Evolutionary conservation across 23 red algal genomes (phyloP).

Genomic region (Gracilaria domingensis): DNA sequence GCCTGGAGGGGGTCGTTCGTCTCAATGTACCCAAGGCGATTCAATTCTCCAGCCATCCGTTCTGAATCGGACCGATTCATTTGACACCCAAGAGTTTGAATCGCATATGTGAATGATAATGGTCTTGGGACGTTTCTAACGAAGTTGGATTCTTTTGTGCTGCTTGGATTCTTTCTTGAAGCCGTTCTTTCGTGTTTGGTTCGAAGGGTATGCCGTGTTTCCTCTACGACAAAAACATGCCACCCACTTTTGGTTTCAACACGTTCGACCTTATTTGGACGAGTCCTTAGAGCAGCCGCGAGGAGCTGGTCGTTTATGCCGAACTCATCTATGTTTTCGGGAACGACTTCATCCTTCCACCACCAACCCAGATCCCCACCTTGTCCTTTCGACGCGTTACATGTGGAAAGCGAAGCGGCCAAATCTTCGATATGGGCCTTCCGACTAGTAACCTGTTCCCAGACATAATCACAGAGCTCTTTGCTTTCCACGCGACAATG

Average conservation of each 20-base stretch:
- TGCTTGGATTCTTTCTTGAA: slow-evolving; percentile 45
- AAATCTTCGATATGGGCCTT: slow-evolving; percentile 54
- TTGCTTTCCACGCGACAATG: slow-evolving; percentile 83
- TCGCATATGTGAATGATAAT: slow-evolving; percentile 57
- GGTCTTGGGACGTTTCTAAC: not conserved
- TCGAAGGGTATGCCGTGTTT: slow-evolving; percentile 61
- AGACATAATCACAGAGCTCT: slow-evolving; percentile 74
- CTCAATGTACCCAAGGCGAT: slow-evolving; percentile 64
- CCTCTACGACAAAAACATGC: slow-evolving; percentile 94
- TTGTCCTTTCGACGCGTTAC: slow-evolving; percentile 45
- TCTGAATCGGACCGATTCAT: slow-evolving; percentile 97
- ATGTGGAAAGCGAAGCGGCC: slow-evolving; percentile 78
- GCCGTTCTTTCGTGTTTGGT: slow-evolving; percentile 41
- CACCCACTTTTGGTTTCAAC: slow-evolving; percentile 67
- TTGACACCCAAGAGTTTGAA: slow-evolving; percentile 94
- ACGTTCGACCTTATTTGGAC: slow-evolving; percentile 48
- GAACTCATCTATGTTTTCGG: slow-evolving; percentile 32
- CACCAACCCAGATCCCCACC: slow-evolving; percentile 90
- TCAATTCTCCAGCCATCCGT: slow-evolving; percentile 89
- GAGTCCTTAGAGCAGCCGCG: slow-evolving; percentile 41
- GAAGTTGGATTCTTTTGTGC: not conserved
- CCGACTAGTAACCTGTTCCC: slow-evolving; percentile 52
- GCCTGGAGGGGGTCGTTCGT: slow-evolving; percentile 74
- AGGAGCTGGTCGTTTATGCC: slow-evolving; percentile 51
- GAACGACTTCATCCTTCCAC: slow-evolving; percentile 46